Base-by-base conservation (phyloP, 78 protist genomes). In the Dictyostelium brefeldianum region DNA sequence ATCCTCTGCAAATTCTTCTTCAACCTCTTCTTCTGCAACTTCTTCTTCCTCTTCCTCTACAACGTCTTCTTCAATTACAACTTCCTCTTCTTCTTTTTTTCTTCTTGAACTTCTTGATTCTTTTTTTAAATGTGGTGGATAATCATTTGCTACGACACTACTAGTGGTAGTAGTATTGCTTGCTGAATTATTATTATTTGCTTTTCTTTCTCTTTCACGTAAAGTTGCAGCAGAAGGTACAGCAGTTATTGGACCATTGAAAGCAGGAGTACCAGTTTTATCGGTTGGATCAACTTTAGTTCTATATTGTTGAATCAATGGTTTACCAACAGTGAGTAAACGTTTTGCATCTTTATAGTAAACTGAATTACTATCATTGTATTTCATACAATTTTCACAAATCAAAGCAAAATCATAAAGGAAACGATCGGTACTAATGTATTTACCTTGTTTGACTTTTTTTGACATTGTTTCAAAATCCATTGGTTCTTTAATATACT, bases 401-500 rank as follows among this genome's bases (percentile, higher is more conserved):
- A 90, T 75, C 47, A 90, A 64, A 2, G 65, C 50, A 78, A 90
- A 90, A 71, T 90, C 95, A 14, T 90, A 74, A 12, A 48, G 53
- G 43, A 90, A 64, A 17, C 51, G 59, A 12, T 80, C 95, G 7
- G 71, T 12, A 11, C 41, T 47, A 17, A 18, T 8, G 29, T 90
- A 90, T 48, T 81, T 69, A 15, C 43, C 50, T 0, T 25, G 73
- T 14, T 71, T 54, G n/a, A 62, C 67, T 56, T 71, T 67, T 25
- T 80, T 65, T 15, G 25, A 12, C 95, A 90, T 90, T 5, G 89
- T 80, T 15, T 41, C 11, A 22, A 90, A 90, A 51, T 79, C 95
- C 95, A 90, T 90, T 79, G 95, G 95, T 29, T 78, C 83, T 80
- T 64, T 90, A 14, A 90, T 90, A 20, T 81, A 53, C 8, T 59